Evolutionary conservation across 2,329 filamentous ascomycete species (phyloP), one percentile per base, ranked within the genome.

Genomic region (Exophiala dermatitidis): DNA sequence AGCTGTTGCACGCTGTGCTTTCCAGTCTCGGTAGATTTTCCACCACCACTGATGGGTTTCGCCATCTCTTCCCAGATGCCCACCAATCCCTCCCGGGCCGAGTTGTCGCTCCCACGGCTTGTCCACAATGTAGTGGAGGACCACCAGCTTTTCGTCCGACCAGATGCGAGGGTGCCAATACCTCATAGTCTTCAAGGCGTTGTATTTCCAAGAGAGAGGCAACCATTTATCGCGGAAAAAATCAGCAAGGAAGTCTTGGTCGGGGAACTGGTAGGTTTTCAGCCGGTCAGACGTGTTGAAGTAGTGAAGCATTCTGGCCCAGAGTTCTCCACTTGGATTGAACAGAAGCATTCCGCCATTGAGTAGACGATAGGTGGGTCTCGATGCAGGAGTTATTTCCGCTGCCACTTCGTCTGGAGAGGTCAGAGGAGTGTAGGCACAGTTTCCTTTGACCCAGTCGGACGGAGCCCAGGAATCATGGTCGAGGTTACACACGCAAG

Each of bases 21-120:
- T 62, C 76, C 75, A 78, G 1, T 62, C 61, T 5, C 63, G 67
- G 54, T 69, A 78, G 41, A 70, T 66, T 10, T 70, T 62, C 76
- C 76, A 79, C 77, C 77, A 80, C 76, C 75, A 77, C 29, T 54
- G 60, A 65, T 80, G 76, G 42, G 75, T 77, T 42, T 68, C 71
- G 0, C 76, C 74, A 60, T 81, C 78, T 40, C 72, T 66, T 1
- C 75, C 76, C 29, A 72, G 66, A 60, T 77, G 76, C 1, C 76
- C 76, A 0, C 73, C 76, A 12, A 65, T 61, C 2, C 73, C 73
- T 53, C 75, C 70, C 19, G 63, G 60, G 12, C 64, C 64, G 2
- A 75, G 66, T 12, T 71, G 67, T 47, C 66, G 68, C 36, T 72
- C 69, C 77, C 77, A 80, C 9, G 77, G 77, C 65, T 80, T 80